phyloP scores from a whole-genome alignment of 345 rosid species.

The Populus euphratica region DNA sequence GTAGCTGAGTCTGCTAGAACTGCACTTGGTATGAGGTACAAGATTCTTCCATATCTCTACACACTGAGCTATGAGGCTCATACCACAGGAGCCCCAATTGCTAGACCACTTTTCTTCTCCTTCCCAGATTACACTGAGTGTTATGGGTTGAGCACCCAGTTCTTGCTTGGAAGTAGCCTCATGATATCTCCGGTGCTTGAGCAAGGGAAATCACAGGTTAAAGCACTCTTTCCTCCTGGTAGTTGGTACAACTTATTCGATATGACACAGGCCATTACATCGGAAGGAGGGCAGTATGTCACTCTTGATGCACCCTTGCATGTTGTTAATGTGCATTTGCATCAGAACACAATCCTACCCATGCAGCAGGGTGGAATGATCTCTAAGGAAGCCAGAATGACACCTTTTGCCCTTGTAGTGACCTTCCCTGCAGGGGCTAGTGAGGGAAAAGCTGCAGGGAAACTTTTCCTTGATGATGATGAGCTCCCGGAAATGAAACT shows the following conservation, averaged over 20 bases:
- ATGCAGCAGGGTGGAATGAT: constrained; percentile 89
- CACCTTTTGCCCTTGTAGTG: constrained; percentile 75
- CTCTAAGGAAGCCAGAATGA: constrained; percentile 73
- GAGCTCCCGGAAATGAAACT: constrained; percentile 93
- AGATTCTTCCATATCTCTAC: constrained; percentile 79
- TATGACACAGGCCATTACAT: constrained; percentile 49
- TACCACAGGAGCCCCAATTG: constrained; percentile 72
- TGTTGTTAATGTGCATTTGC: constrained; percentile 76
- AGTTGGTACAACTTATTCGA: constrained; percentile 87
- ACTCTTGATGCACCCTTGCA: constrained; percentile 75
- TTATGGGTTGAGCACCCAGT: constrained; percentile 80
- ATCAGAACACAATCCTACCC: constrained; percentile 74
- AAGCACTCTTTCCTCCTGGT: constrained; percentile 86
- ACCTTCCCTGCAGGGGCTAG: constrained; percentile 67
- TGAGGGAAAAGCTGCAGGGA: constrained; percentile 69
- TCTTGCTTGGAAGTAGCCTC: constrained; percentile 79
- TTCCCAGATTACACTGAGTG: constrained; percentile 63
- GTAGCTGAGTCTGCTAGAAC: constrained; percentile 82
- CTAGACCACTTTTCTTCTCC: constrained; percentile 96
- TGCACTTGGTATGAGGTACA: constrained; percentile 95
- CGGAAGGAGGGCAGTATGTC: constrained; percentile 48
- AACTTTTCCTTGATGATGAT: constrained; percentile 69
- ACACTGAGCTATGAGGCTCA: constrained; percentile 80
- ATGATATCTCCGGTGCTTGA: constrained; percentile 94
- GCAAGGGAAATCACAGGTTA: constrained; percentile 60